Conservation (phyloP, 192 early-diverging fungal species). For the Chytriomyces hyalinus region DNA sequence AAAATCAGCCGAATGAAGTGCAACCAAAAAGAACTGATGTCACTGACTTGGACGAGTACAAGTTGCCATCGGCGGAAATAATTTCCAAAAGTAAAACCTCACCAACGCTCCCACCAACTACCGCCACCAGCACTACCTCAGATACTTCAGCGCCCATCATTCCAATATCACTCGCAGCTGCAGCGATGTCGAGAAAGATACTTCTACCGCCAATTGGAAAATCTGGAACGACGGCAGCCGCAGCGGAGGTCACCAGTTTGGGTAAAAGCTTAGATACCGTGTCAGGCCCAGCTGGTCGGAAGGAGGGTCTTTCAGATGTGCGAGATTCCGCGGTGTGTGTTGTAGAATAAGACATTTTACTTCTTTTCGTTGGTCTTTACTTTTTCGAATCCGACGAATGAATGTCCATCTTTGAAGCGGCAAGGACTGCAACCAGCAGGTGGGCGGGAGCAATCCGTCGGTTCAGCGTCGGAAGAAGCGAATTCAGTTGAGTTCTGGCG, state of each 20-base stretch:
- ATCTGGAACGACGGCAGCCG: not conserved
- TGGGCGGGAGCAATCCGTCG: no score
- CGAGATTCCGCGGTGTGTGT: not conserved
- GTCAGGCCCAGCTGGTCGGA: not conserved
- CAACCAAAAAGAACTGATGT: not conserved
- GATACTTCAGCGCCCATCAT: conserved; percentile 2
- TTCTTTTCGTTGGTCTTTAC: no score
- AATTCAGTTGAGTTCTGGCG: no score
- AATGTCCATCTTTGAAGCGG: no score
- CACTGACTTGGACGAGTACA: not conserved
- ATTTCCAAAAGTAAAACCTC: not conserved
- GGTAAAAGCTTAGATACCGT: not conserved
- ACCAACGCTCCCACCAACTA: not conserved
- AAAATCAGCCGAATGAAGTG: not conserved
- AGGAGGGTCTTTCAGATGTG: not conserved
- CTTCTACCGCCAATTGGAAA: conserved; percentile 15
- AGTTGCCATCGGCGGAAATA: not conserved
- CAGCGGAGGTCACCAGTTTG: not conserved
- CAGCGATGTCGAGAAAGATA: conserved; percentile 4
- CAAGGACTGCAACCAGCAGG: no score
- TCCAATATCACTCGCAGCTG: conserved; percentile 13
- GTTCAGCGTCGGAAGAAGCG: no score
- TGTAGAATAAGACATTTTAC: not conserved
- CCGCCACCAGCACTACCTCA: not conserved
- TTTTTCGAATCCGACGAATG: no score